These are phyloP conservation scores for Tulasnella sp. DNA, from an alignment of 768 basidiomycete genomes.

Conservation along the genomic window DNA sequence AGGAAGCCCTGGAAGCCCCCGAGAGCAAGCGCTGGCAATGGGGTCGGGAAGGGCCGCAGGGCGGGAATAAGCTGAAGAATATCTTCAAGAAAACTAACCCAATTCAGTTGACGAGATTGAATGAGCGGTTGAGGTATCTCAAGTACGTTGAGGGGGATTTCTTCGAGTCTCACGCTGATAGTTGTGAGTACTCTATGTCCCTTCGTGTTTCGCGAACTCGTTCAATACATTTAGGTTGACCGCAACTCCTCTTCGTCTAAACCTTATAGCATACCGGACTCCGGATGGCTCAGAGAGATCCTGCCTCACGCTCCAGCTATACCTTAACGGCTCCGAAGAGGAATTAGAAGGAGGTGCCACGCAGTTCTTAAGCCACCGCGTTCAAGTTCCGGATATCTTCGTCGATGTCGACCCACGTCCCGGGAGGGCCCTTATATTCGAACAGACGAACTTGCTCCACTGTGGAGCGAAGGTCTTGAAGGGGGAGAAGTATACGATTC, in stretches of 20 bases:
- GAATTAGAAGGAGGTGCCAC: slow-evolving; percentile 35
- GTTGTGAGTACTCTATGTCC: neutral
- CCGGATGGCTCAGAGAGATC: slow-evolving; percentile 33
- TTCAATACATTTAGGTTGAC: too few species aligned
- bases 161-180: slow-evolving; percentile 35
- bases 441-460: slow-evolving; percentile 19
- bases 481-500: slow-evolving; percentile 5
- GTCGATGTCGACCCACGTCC: slow-evolving; percentile 33
- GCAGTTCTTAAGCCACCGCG: slow-evolving; percentile 14
- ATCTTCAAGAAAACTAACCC: neutral
- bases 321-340: slow-evolving; percentile 35
- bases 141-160: slow-evolving; percentile 34
- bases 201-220: too few species aligned
- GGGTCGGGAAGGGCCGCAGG: too few species aligned
- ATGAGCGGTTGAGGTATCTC: slow-evolving; percentile 34
- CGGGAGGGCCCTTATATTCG: slow-evolving; percentile 35
- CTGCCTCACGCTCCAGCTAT: slow-evolving; percentile 35
- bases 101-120: slow-evolving; percentile 23
- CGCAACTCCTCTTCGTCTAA: too few species aligned
- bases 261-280: neutral
- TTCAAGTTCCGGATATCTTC: neutral
- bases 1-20: too few species aligned
- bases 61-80: neutral
- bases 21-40: neutral
- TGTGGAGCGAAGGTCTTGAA: neutral